phyloP scores from a whole-genome alignment of 306 rosid species.

The Gastrolobium bilobum region DNA sequence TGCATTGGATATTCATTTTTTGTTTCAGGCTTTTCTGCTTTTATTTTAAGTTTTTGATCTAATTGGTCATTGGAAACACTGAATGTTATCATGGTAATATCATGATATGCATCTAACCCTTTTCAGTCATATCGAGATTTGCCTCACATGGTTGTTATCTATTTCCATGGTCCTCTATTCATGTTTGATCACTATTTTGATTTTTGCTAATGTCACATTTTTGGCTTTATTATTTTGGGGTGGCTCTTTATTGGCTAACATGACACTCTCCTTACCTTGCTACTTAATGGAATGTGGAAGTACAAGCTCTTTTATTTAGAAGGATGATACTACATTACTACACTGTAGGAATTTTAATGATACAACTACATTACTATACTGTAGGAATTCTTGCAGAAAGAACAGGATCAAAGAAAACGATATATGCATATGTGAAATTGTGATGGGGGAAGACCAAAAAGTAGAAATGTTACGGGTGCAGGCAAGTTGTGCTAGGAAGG shows the following conservation, averaged over 20 bases:
- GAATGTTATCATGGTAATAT: background rate
- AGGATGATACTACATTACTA: too few relatives aligned
- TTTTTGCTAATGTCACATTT: background rate
- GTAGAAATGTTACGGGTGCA: conserved; percentile 39
- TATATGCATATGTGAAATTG: conserved; percentile 48
- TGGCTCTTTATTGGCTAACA: background rate
- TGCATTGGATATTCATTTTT: conserved; percentile 30
- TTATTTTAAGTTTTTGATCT: background rate
- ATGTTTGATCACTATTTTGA: conserved; percentile 30
- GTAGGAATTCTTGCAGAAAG: background rate
- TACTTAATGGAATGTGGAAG: background rate
- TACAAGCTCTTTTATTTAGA: background rate
- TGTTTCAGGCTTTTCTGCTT: conserved; percentile 41
- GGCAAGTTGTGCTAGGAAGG: conserved; percentile 8
- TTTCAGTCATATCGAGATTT: conserved; percentile 12
- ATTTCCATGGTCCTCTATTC: conserved; percentile 1
- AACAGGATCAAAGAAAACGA: conserved; percentile 28
- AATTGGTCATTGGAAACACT: conserved; percentile 15
- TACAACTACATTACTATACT: too few relatives aligned
- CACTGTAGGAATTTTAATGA: too few relatives aligned
- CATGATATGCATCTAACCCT: conserved; percentile 10
- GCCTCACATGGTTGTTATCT: conserved; percentile 13
- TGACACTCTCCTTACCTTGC: background rate
- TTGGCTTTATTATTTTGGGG: conserved; percentile 30
- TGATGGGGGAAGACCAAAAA: background rate